phyloP scores from a whole-genome alignment of 495 filamentous ascomycete genomes.

The Talaromyces borbonicus region DNA sequence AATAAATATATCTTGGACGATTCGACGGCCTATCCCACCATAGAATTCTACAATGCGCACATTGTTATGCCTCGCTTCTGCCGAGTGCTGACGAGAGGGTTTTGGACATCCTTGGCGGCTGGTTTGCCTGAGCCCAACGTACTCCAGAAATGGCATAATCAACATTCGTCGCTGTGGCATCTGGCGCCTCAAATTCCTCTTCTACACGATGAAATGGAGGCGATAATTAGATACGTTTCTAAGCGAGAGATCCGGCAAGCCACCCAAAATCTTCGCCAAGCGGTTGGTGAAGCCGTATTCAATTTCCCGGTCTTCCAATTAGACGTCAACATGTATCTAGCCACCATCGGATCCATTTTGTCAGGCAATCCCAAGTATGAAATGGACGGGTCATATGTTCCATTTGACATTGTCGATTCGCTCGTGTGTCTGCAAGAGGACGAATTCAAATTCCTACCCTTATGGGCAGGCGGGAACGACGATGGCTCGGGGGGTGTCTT shows the following conservation, averaged over 20 bases:
- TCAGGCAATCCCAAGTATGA: not conserved
- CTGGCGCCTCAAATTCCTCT: constrained; percentile 1
- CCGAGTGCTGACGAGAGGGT: constrained; percentile 25
- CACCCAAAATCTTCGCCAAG: not conserved
- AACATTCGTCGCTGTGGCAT: not conserved
- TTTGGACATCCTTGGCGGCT: constrained; percentile 19
- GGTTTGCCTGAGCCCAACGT: not conserved
- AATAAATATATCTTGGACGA: not conserved
- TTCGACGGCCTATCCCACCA: constrained; percentile 10
- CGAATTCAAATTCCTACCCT: constrained; percentile 42
- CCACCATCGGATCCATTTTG: not conserved
- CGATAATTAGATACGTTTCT: not conserved
- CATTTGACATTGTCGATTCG: constrained; percentile 24
- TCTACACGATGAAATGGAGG: constrained; percentile 6
- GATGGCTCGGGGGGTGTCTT: constrained; percentile 47
- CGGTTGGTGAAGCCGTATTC: too few species aligned
- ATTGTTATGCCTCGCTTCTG: constrained; percentile 11
- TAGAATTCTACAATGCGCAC: constrained; percentile 6
- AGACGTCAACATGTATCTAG: not conserved
- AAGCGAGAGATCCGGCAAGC: not conserved
- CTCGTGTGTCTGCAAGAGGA: constrained; percentile 38
- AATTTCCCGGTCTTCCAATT: not conserved
- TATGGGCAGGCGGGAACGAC: constrained; percentile 48
- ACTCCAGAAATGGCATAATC: not conserved
- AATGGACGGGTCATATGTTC: constrained; percentile 1